Conservation (phyloP, 2,329 filamentous ascomycete species). For the Chaetomium sp. region DNA sequence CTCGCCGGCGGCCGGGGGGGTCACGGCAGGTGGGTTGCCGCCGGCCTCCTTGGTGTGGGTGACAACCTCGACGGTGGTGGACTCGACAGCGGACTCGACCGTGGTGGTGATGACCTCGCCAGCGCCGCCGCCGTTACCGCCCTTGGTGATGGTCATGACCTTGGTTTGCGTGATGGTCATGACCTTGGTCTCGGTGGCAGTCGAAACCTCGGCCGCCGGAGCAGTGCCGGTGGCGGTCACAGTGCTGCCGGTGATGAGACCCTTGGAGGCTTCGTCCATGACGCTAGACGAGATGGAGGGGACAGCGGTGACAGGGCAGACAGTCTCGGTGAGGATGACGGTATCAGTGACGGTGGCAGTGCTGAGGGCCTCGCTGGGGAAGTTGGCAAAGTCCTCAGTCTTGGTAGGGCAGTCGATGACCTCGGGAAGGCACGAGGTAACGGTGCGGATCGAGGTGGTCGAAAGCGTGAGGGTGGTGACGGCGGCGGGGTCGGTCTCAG, state of each 20-base stretch:
- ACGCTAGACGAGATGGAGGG: conserved; percentile 44
- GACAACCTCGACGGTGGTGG: conserved; percentile 35
- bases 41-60: conserved; percentile 23
- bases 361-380: conserved; percentile 38
- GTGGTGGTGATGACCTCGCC: conserved; percentile 35
- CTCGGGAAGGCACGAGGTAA: conserved; percentile 44
- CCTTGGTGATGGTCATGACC: conserved; percentile 36
- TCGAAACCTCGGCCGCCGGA: conserved; percentile 15
- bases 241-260: conserved; percentile 43
- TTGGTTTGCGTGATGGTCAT: conserved; percentile 31
- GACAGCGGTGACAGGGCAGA: conserved; percentile 49
- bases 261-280: conserved; percentile 38
- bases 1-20: conserved; percentile 18
- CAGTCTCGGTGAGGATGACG: conserved; percentile 43
- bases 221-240: conserved; percentile 38
- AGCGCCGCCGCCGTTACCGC: conserved; percentile 24
- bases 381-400: conserved; percentile 36
- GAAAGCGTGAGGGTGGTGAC: conserved; percentile 28
- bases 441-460: conserved; percentile 37
- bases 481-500: conserved; percentile 34
- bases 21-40: not conserved
- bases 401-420: conserved; percentile 47
- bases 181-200: conserved; percentile 11
- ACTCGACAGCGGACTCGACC: conserved; percentile 34
- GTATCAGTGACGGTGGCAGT: conserved; percentile 45